phyloP scores from a whole-genome alignment of 208 protist species.

The Trypanosoma melophagium region DNA sequence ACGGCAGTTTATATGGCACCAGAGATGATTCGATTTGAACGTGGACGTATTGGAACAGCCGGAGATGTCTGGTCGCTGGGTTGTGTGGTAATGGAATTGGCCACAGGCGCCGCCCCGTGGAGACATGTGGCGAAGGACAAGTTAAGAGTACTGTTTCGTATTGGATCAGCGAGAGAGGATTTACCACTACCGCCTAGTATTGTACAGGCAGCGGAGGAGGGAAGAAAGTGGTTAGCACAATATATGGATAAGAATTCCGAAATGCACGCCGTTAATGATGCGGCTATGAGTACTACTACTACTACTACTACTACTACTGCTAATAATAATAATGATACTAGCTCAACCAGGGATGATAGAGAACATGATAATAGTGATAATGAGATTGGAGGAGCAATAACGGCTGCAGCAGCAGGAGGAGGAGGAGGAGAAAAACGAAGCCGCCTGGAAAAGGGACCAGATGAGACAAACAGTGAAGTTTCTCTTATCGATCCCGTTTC shows the following conservation, averaged over 20 bases:
- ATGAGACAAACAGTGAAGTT: too few relatives aligned
- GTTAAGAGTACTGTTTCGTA: constrained; percentile 20
- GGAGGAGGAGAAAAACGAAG: not conserved
- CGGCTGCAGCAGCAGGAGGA: not conserved
- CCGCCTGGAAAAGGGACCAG: too few relatives aligned
- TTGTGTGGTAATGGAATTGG: constrained; percentile 42
- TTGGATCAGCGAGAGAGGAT: constrained; percentile 47
- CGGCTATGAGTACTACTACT: not conserved
- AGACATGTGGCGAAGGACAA: constrained; percentile 26
- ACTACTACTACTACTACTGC: not conserved
- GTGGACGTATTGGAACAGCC: constrained; percentile 22
- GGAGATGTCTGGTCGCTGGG: constrained; percentile 48
- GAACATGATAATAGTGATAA: not conserved
- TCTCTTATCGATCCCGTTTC: too few relatives aligned
- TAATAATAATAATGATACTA: not conserved
- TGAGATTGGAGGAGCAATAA: not conserved
- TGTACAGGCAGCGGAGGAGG: constrained; percentile 40
- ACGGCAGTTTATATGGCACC: constrained; percentile 69
- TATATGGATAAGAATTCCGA: too few relatives aligned
- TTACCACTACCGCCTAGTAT: constrained; percentile 70
- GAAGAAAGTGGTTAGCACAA: constrained; percentile 31
- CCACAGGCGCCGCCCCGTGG: constrained; percentile 33
- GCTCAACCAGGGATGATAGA: not conserved
- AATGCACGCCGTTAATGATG: not conserved
- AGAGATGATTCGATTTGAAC: constrained; percentile 66